phyloP scores from a whole-genome alignment of 1,139 yeast species.

The Debaryomyces sp. region DNA sequence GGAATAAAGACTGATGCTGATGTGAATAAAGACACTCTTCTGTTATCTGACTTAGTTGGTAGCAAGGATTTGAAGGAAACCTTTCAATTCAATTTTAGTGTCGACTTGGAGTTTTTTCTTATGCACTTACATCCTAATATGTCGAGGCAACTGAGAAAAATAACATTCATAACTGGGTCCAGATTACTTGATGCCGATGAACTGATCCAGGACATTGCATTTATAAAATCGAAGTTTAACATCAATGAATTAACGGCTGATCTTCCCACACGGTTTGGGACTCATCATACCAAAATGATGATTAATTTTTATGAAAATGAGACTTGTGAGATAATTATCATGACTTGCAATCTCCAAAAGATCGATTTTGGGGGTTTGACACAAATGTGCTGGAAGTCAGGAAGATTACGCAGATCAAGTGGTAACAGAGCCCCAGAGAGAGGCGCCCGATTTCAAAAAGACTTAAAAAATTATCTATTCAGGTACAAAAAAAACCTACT shows the following conservation, averaged over 20 bases:
- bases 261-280: constrained; percentile 40
- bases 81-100: constrained; percentile 53
- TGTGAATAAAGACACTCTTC: constrained; percentile 31
- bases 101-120: constrained; percentile 44
- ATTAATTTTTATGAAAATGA: constrained; percentile 51
- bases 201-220: constrained; percentile 13
- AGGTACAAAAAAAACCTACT: constrained; percentile 39
- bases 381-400: constrained; percentile 69
- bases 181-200: constrained; percentile 18
- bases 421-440: constrained; percentile 6
- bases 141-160: constrained; percentile 17
- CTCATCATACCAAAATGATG: constrained; percentile 73
- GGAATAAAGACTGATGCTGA: constrained; percentile 10
- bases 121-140: constrained; percentile 34
- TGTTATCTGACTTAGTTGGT: constrained; percentile 32
- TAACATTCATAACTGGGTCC: constrained; percentile 38
- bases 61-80: constrained; percentile 36
- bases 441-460: constrained; percentile 31
- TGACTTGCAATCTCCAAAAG: constrained; percentile 60
- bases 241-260: constrained; percentile 33
- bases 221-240: constrained; percentile 24
- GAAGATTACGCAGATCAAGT: constrained; percentile 30
- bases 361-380: constrained; percentile 59
- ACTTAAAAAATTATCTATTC: constrained; percentile 45
- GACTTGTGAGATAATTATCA: constrained; percentile 54